These are phyloP conservation scores for Fistulifera pelliculosa DNA, from an alignment of 108 stramenopile species.

Conservation along the genomic window DNA sequence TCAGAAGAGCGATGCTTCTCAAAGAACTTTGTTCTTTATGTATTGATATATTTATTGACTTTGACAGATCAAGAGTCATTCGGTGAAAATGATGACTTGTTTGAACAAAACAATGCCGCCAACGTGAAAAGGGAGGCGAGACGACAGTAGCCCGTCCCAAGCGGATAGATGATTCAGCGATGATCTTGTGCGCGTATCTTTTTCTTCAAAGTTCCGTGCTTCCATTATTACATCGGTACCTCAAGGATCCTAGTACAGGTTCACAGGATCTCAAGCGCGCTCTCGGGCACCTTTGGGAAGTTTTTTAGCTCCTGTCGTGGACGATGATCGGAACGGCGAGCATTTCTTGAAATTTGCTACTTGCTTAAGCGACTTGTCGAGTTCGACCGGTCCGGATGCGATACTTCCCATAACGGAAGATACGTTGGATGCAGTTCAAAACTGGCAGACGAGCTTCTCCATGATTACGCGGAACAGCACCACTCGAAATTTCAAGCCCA, in stretches of 20 bases:
- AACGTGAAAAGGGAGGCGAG: conserved; percentile 21
- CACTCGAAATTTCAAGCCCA: conserved; percentile 63
- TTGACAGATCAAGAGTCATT: conserved; percentile 32
- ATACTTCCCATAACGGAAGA: no score
- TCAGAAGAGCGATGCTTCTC: conserved; percentile 3
- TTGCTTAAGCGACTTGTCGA: background rate
- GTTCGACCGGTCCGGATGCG: no score
- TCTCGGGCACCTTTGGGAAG: conserved; percentile 51
- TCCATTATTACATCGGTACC: no score
- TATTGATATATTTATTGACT: conserved; percentile 55
- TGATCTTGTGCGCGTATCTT: no score
- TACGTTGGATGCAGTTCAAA: conserved; percentile 8
- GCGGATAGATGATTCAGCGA: no score
- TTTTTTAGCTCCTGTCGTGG: conserved; percentile 40
- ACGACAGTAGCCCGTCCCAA: background rate
- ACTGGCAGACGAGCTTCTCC: conserved; percentile 48
- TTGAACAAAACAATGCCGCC: conserved; percentile 28
- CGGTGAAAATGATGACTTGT: conserved; percentile 42
- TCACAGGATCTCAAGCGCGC: conserved; percentile 21
- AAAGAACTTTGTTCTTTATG: conserved; percentile 43
- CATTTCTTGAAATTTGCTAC: background rate
- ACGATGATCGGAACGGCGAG: background rate
- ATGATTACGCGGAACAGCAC: conserved; percentile 49
- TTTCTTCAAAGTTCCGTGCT: no score
- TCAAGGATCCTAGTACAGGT: background rate